Evolutionary conservation across 2,329 filamentous ascomycete species (phyloP), one percentile per base, ranked within the genome.

Genomic region (Colletotrichum ledebouriae): DNA sequence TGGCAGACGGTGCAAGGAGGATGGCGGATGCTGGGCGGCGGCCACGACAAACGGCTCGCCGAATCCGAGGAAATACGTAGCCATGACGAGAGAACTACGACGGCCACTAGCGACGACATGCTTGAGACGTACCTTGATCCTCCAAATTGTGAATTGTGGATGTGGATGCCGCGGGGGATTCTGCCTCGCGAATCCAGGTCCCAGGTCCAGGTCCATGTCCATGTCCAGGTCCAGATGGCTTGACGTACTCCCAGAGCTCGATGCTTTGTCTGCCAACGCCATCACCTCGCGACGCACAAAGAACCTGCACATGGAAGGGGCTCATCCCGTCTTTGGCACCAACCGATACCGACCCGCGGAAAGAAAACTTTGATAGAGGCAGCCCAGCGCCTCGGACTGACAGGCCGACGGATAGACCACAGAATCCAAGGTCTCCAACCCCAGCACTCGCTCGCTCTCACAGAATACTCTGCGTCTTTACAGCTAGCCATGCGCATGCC

Each of bases 281-380:
- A 39, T 34, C 55, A 42, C 55, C 29, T 53, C 47, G 42, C 65
- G 33, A 55, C 61, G 49, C 41, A 68, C 61, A 65, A 59, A 65
- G 65, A 68, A 50, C 65, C 12, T 42, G 65, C 65, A 55, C 41
- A 65, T 68, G 49, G 37, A 59, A 34, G 61, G 42, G 55, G 61
- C 65, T 68, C 65, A 25, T 65, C 65, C 65, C 55, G 53, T 68
- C 47, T 65, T 39, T 56, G 44, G 20, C 58, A 47, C 49, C 37
- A 37, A 25, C 22, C 22, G 20, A 55, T 7, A 33, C n/a, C 42
- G 29, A 52, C 42, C 37, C 42, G 44, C 46, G 52, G 53, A 33
- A 59, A 44, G 46, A 13, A 53, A 57, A 63, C 42, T 63, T 25
- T 58, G 46, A 37, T 44, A 44, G 57, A 52, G 46, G 15, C 34